Evolutionary conservation across 768 basidiomycete genomes (phyloP).

Genomic region (Hygrocybe punicea): DNA sequence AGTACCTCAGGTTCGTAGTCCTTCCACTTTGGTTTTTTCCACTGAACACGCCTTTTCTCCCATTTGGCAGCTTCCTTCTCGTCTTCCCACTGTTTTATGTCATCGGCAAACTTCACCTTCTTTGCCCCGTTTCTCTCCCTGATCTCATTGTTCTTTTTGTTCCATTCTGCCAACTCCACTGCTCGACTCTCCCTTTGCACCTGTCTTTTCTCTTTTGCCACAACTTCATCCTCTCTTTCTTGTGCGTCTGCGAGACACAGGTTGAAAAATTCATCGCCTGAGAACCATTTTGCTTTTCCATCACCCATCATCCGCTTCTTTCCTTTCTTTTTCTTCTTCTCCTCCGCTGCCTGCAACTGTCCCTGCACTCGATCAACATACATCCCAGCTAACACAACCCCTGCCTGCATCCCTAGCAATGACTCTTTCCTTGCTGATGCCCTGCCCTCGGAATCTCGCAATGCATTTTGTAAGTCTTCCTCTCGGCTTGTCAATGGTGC

Average conservation of each 20-base stretch:
- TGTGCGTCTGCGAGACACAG: background rate
- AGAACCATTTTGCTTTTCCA: background rate
- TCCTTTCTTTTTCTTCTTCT: background rate
- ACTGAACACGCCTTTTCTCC: background rate
- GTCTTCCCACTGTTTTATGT: background rate
- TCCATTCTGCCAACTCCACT: background rate
- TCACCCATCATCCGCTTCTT: background rate
- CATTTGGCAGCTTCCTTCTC: constrained; percentile 1
- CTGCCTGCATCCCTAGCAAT: background rate
- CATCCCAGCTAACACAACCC: background rate
- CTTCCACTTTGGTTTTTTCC: constrained; percentile 18
- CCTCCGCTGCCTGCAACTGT: background rate
- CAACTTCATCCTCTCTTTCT: background rate
- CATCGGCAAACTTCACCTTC: background rate
- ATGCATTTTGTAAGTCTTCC: background rate
- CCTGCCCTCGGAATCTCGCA: background rate
- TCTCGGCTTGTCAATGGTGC: background rate
- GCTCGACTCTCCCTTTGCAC: background rate
- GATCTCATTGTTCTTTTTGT: background rate
- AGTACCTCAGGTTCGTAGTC: background rate
- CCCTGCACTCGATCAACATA: background rate
- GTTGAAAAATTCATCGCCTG: background rate
- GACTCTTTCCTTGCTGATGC: background rate
- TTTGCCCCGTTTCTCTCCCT: background rate
- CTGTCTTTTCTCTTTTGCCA: background rate